Evolutionary conservation across 768 basidiomycete species (phyloP), one percentile per base, ranked within the genome.

Genomic region (Bullera alba): DNA sequence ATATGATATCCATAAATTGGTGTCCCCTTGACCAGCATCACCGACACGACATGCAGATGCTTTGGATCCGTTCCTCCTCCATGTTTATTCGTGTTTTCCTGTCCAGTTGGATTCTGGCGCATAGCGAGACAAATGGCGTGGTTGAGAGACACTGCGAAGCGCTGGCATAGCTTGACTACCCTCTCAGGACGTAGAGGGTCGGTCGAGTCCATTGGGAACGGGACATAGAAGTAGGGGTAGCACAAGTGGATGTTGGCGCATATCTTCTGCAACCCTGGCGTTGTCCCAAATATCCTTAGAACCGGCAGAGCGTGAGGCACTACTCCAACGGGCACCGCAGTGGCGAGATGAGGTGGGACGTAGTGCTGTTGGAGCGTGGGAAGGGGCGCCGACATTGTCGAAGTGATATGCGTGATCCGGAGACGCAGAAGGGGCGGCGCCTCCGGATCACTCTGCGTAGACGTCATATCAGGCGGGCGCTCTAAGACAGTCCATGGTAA

Each of bases 1-100:
- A 84, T 76, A 69, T 89, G 85, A 70, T 91, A 97, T 7, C 95
- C 92, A 72, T 97, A 97, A 73, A 97, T 95, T 65, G 86, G 84
- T 16, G 90, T 76, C n/a, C 90, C 95, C 74, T 97, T 97, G 56
- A 91, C 87, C 44, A 92, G 77, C 41, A 88, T 68, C 34, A 95
- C 79, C 21, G 83, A 83, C 14, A 87, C 85, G 51, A 77, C 73
- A 53, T 71, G 74, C 21, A 75, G 65, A 46, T 63, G 63, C 38
- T 60, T 63, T 22, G 68, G 65, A 54, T 73, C 65, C 41, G 70
- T 60, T 28, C 54, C 58, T 17, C 66, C 87, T 84, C 59, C 64
- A 30, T 56, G 57, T 42, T 63, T 68, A 21, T 42, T 34, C 30
- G 56, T 28, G 34, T 79, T 80, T 16, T 81, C 79, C 38, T 75